Evolutionary conservation across 106 monocot genomes (phyloP).

Genomic region (Dendrobium huoshanense): DNA sequence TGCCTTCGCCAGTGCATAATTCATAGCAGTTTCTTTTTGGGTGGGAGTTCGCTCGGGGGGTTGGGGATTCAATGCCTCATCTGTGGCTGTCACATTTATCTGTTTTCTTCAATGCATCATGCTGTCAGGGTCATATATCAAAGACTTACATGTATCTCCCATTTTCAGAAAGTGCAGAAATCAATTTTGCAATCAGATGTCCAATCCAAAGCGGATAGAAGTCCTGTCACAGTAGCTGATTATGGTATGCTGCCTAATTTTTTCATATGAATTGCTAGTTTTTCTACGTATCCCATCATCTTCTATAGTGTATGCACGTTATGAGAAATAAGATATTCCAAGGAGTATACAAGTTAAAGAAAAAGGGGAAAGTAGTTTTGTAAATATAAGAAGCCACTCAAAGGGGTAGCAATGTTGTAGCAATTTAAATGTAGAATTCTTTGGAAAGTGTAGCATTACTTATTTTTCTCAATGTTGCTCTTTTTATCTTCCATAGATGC

Average conservation of each 20-base stretch:
- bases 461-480: not conserved
- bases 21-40: no score
- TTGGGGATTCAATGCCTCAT: no score
- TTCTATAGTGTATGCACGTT: not conserved
- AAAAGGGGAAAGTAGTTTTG: not conserved
- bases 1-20: no score
- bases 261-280: not conserved
- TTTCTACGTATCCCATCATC: not conserved
- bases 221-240: conserved; percentile 97
- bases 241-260: conserved; percentile 55
- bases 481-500: not conserved
- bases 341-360: not conserved
- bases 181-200: conserved; percentile 67
- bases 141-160: not conserved
- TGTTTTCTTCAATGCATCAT: not conserved
- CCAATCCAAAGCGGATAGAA: conserved; percentile 91
- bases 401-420: not conserved
- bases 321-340: not conserved
- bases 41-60: no score
- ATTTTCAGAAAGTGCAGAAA: conserved; percentile 72
- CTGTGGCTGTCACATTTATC: not conserved
- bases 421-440: not conserved
- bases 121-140: conserved; percentile 2
- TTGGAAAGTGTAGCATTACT: not conserved
- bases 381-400: not conserved